Conservation (phyloP, 192 early-diverging fungal species). For the Entophlyctis luteolus region DNA sequence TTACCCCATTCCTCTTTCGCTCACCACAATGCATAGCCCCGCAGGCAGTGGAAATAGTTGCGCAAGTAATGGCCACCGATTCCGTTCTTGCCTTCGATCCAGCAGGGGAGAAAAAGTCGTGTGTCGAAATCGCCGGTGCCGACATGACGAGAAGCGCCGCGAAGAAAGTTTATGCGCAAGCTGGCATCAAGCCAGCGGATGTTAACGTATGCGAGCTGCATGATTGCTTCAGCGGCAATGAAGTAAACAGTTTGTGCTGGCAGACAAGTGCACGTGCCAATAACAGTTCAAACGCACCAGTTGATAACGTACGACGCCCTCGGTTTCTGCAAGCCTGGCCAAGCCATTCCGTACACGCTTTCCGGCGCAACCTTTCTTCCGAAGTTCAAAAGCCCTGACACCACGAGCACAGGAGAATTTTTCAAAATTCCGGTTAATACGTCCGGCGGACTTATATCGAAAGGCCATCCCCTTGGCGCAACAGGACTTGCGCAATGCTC, state of each 20-base stretch:
- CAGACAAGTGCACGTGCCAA: background rate
- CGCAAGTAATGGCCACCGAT: constrained; percentile 70
- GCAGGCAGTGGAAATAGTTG: constrained; percentile 66
- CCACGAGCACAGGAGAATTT: background rate
- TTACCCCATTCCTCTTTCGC: background rate
- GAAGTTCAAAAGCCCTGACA: constrained; percentile 19
- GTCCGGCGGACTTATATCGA: constrained; percentile 69
- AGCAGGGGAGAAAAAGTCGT: constrained; percentile 21
- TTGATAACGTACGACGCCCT: constrained; percentile 72
- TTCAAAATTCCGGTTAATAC: constrained; percentile 58
- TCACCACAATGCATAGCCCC: background rate
- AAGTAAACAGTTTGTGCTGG: constrained; percentile 35
- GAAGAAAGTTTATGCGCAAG: constrained; percentile 46
- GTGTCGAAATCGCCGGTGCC: constrained; percentile 34
- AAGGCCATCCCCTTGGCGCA: constrained; percentile 73
- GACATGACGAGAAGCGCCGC: constrained; percentile 72
- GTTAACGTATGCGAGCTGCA: constrained; percentile 70
- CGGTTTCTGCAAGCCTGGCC: constrained; percentile 58
- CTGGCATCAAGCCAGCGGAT: constrained; percentile 58
- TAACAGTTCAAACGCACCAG: constrained; percentile 17
- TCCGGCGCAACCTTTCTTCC: constrained; percentile 30
- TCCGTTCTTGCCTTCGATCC: constrained; percentile 47
- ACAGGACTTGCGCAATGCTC: constrained; percentile 74
- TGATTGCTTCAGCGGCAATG: constrained; percentile 75
- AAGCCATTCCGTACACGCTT: constrained; percentile 49